These are phyloP conservation scores for Pseudonitzschia multistriata DNA, from an alignment of 108 stramenopile genomes.

Conservation along the genomic window DNA sequence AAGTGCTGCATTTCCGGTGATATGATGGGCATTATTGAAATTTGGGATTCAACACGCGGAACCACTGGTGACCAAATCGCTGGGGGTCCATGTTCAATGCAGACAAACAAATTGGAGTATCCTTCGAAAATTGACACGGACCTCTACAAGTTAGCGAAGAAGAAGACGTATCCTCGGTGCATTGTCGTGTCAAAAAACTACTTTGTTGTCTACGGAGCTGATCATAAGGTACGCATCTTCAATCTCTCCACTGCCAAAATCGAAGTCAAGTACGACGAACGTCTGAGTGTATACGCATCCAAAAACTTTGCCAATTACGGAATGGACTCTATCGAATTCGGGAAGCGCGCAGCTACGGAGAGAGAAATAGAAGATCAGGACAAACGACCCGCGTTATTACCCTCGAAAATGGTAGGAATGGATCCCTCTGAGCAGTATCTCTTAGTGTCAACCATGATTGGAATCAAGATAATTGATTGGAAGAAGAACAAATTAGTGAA, in stretches of 20 bases:
- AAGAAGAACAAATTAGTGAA: constrained; percentile 69
- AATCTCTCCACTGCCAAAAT: constrained; percentile 78
- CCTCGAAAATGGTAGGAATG: constrained; percentile 51
- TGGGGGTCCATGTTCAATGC: constrained; percentile 30
- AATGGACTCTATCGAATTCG: constrained; percentile 89
- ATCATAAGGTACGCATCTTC: constrained; percentile 85
- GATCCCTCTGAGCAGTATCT: constrained; percentile 88
- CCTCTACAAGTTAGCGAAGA: constrained; percentile 87
- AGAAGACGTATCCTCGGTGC: constrained; percentile 71
- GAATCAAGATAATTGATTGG: constrained; percentile 92
- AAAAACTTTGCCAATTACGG: constrained; percentile 40
- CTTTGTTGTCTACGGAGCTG: constrained; percentile 81
- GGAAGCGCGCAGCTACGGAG: constrained; percentile 83
- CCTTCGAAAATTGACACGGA: constrained; percentile 87
- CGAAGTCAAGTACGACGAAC: constrained; percentile 86
- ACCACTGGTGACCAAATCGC: constrained; percentile 18
- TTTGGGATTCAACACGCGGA: constrained; percentile 69
- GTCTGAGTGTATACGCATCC: constrained; percentile 68
- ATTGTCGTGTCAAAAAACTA: constrained; percentile 46
- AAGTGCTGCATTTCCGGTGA: constrained; percentile 81
- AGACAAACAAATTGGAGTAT: constrained; percentile 44
- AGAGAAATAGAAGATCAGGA: constrained; percentile 79
- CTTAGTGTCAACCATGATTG: constrained; percentile 85
- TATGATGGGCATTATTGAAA: constrained; percentile 87
- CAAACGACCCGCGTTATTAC: background rate